Conservation (phyloP, 2,329 filamentous ascomycete genomes). For the Beauveria caledonica region DNA sequence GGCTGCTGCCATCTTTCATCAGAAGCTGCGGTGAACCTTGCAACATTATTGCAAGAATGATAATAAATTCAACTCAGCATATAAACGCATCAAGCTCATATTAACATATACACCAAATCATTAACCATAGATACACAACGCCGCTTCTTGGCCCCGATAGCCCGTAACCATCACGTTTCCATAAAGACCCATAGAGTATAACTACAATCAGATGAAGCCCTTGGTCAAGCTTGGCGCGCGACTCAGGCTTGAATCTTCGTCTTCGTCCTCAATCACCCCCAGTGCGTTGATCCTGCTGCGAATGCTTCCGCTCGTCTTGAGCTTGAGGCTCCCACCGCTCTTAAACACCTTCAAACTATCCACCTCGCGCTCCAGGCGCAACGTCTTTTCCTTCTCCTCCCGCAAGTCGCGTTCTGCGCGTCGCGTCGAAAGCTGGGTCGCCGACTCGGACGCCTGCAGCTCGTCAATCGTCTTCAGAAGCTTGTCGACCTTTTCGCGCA, state of each 20-base stretch:
- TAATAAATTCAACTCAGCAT: no score
- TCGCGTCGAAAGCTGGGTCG: conserved; percentile 70
- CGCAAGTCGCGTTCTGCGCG: conserved; percentile 84
- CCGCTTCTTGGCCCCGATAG: background rate
- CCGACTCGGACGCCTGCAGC: conserved; percentile 78
- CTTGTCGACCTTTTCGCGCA: conserved; percentile 85
- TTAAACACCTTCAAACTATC: conserved; percentile 75
- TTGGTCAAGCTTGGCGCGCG: conserved; percentile 63
- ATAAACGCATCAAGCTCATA: conserved; percentile 5
- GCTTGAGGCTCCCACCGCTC: conserved; percentile 21
- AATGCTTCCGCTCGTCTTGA: conserved; percentile 31
- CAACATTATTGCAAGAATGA: no score
- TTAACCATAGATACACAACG: conserved; percentile 8
- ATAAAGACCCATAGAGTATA: background rate
- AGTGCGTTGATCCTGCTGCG: conserved; percentile 28
- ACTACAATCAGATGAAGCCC: conserved; percentile 55
- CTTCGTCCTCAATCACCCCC: conserved; percentile 32
- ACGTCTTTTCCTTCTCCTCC: conserved; percentile 75
- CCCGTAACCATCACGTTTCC: background rate
- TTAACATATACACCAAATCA: conserved; percentile 10
- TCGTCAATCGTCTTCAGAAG: conserved; percentile 89
- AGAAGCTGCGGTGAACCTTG: no score
- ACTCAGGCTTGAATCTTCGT: conserved; percentile 50
- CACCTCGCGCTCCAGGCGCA: conserved; percentile 79
- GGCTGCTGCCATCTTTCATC: no score